A percentile compares a stretch with the other conserved stretches of the same genome.
Evolutionary conservation across 371 early-diverging fungal species (phyloP).

Genomic region (Mucor plumbeus): DNA sequence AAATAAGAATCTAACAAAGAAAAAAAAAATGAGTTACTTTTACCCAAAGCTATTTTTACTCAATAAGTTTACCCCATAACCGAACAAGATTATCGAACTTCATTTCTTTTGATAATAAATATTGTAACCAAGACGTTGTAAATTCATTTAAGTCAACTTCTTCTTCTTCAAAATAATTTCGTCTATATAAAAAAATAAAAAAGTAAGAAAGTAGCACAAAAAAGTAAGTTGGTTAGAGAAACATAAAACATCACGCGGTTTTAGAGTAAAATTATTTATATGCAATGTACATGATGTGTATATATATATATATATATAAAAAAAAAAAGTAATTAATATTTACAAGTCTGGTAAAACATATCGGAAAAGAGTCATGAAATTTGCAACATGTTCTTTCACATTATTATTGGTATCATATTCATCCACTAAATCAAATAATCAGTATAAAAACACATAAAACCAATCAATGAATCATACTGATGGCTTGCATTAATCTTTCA

Average conservation of each 20-base stretch:
- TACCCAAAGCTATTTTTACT: background rate
- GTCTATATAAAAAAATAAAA: conserved; percentile 24
- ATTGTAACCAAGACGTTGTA: conserved; percentile 81
- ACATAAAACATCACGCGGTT: conserved; percentile 7
- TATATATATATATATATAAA: too few species aligned
- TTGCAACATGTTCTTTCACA: conserved; percentile 64
- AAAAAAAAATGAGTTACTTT: background rate
- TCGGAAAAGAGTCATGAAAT: conserved; percentile 76
- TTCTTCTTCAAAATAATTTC: conserved; percentile 90
- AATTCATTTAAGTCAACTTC: conserved; percentile 86
- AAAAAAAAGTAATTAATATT: background rate
- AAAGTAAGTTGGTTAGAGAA: background rate
- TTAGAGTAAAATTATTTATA: conserved; percentile 7
- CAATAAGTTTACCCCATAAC: conserved; percentile 66
- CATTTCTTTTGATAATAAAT: conserved; percentile 76
- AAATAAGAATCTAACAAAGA: conserved; percentile 67
- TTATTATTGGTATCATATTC: conserved; percentile 54
- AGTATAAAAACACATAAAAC: background rate
- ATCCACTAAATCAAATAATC: conserved; percentile 32
- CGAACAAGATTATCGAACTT: conserved; percentile 73
- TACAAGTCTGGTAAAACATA: conserved; percentile 69
- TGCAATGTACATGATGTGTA: background rate
- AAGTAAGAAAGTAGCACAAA: conserved; percentile 6
- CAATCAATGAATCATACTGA: conserved; percentile 53
- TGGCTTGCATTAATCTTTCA: conserved; percentile 64